These are phyloP conservation scores for Camelina hispida DNA, from an alignment of 345 rosid species.

Conservation along the genomic window DNA sequence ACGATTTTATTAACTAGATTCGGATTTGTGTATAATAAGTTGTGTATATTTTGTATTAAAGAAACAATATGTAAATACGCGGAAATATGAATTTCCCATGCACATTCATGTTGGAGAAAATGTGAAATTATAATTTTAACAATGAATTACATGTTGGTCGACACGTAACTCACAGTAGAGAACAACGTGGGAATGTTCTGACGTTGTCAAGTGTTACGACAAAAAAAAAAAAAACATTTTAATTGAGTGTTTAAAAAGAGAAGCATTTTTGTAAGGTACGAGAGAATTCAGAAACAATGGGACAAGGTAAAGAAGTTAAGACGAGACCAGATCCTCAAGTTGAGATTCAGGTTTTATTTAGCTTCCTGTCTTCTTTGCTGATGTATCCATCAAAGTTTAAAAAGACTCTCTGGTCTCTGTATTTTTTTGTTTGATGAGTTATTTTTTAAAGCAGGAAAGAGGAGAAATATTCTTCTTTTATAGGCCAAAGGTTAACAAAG, in stretches of 20 bases:
- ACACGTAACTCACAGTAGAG: constrained; percentile 32
- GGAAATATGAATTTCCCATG: constrained; percentile 11
- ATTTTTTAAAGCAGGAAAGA: constrained; percentile 52
- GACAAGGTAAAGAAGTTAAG: constrained; percentile 45
- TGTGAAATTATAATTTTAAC: not conserved
- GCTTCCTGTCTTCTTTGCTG: not conserved
- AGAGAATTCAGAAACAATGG: constrained; percentile 22
- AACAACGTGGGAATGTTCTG: constrained; percentile 33
- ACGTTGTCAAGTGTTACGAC: constrained; percentile 22
- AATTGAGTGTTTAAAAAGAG: not conserved
- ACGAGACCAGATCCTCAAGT: constrained; percentile 44
- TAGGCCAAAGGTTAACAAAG: constrained; percentile 72
- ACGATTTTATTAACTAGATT: not conserved
- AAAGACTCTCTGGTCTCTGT: not conserved
- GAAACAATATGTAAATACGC: constrained; percentile 20
- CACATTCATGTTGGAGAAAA: constrained; percentile 11
- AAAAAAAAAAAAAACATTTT: not conserved
- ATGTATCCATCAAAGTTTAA: not conserved
- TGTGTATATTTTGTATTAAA: not conserved
- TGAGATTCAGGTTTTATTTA: constrained; percentile 42
- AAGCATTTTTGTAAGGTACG: not conserved
- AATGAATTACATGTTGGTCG: constrained; percentile 16
- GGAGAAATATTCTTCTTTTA: constrained; percentile 88
- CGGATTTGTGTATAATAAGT: not conserved
- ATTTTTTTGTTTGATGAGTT: not conserved